Conservation (phyloP, 2,329 filamentous ascomycete species). For the Cladosporium sp. region DNA sequence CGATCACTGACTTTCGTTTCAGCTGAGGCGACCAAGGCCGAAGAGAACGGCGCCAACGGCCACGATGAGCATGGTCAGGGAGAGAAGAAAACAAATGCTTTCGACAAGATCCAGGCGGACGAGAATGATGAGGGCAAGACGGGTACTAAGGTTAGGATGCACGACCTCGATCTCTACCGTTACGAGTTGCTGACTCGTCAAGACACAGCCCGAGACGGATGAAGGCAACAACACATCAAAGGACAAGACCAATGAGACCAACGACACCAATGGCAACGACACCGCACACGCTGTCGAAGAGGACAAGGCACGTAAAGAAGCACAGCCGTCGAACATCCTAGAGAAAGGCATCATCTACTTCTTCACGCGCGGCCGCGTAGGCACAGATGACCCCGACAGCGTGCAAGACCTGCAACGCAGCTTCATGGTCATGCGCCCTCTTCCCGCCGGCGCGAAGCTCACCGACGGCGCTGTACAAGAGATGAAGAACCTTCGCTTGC, state of each 20-base stretch:
- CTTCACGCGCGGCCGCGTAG: conserved; percentile 78
- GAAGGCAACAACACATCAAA: not conserved
- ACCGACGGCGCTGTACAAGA: conserved; percentile 57
- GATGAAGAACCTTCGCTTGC: conserved; percentile 65
- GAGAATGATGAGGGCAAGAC: conserved; percentile 32
- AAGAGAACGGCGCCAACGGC: conserved; percentile 25
- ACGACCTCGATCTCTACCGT: not conserved
- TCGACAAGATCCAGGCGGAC: conserved; percentile 34
- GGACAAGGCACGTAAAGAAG: conserved; percentile 52
- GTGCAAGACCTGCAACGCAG: conserved; percentile 74
- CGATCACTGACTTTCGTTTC: conserved; percentile 14
- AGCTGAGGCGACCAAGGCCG: conserved; percentile 27
- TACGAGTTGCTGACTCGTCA: not conserved
- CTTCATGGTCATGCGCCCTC: conserved; percentile 76
- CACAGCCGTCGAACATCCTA: conserved; percentile 63
- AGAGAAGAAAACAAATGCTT: conserved; percentile 25
- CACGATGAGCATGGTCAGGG: conserved; percentile 29
- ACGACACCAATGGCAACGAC: conserved; percentile 20
- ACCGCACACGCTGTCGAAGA: conserved; percentile 47
- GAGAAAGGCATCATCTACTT: conserved; percentile 93
- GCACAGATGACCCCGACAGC: conserved; percentile 66
- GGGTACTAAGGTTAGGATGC: conserved; percentile 2
- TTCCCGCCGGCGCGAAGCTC: conserved; percentile 69
- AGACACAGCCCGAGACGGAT: conserved; percentile 1
- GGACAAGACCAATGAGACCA: conserved; percentile 7